Evolutionary conservation across 2,329 filamentous ascomycete genomes (phyloP).

Genomic region (Xylaria sp.): DNA sequence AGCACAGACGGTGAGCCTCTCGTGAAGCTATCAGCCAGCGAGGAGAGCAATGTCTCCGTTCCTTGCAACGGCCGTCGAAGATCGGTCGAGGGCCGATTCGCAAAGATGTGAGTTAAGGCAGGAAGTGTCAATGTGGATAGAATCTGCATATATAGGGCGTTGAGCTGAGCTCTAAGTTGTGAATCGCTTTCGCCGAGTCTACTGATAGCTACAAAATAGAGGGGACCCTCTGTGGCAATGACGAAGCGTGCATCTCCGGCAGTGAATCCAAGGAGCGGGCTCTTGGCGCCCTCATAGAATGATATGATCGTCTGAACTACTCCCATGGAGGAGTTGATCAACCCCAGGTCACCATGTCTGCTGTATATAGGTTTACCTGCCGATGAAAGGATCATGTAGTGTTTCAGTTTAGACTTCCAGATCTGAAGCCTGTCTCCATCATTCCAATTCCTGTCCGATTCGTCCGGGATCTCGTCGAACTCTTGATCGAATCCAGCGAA

Average conservation of each 20-base stretch:
- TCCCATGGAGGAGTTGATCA: slow-evolving; percentile 94
- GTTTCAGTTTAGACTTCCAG: slow-evolving; percentile 95
- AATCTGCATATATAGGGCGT: slow-evolving; percentile 98
- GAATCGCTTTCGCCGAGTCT: slow-evolving; percentile 90
- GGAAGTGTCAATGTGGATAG: slow-evolving; percentile 93
- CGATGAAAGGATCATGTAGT: slow-evolving; percentile 95
- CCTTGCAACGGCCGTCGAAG: slow-evolving; percentile 89
- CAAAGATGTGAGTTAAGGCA: slow-evolving; percentile 86
- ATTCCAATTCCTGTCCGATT: slow-evolving; percentile 53
- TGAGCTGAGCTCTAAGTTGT: slow-evolving; percentile 87
- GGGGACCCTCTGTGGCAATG: slow-evolving; percentile 82
- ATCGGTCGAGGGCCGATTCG: slow-evolving; percentile 91
- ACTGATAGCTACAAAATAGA: slow-evolving; percentile 95
- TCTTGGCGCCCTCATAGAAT: slow-evolving; percentile 85
- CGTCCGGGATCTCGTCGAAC: slow-evolving; percentile 78
- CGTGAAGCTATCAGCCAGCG: slow-evolving; percentile 93
- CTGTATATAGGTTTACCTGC: slow-evolving; percentile 98
- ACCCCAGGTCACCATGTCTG: slow-evolving; percentile 86
- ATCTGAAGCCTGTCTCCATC: slow-evolving; percentile 72
- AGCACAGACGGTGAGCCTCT: slow-evolving; percentile 89
- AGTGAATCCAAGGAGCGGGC: slow-evolving; percentile 83
- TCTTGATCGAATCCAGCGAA: slow-evolving; percentile 78
- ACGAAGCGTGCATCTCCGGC: slow-evolving; percentile 90
- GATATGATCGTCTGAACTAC: slow-evolving; percentile 98
- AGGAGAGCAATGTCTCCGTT: slow-evolving; percentile 89